Evolutionary conservation across 1,284 basidiomycete genomes (phyloP).

Genomic region (Naganishia albida): DNA sequence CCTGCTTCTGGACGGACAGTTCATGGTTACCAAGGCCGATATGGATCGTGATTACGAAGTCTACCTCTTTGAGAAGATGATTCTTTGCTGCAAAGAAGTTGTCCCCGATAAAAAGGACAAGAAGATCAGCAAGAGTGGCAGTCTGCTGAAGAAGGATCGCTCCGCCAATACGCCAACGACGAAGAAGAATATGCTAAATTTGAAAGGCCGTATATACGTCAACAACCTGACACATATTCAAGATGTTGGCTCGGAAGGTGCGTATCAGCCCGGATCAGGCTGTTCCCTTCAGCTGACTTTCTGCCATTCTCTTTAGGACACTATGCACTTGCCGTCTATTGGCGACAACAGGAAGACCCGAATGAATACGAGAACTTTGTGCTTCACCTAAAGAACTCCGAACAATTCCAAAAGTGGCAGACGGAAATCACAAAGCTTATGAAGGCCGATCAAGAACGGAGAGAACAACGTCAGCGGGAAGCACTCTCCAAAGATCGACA

Average conservation of each 20-base stretch:
- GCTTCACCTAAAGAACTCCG: conserved; percentile 87
- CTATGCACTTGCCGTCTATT: conserved; percentile 74
- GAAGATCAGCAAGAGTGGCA: conserved; percentile 49
- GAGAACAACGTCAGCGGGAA: conserved; percentile 61
- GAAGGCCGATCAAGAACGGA: conserved; percentile 55
- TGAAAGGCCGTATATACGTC: conserved; percentile 97
- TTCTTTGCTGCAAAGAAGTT: conserved; percentile 94
- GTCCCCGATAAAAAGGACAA: conserved; percentile 54
- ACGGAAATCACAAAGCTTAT: conserved; percentile 83
- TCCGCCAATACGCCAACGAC: conserved; percentile 40
- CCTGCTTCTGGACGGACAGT: conserved; percentile 89
- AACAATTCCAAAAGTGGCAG: conserved; percentile 92
- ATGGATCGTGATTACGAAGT: conserved; percentile 98
- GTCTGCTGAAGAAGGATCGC: conserved; percentile 47
- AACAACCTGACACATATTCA: conserved; percentile 84
- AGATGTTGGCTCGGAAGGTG: conserved; percentile 64
- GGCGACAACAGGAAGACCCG: conserved; percentile 87
- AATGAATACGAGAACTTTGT: conserved; percentile 91
- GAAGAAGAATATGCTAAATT: conserved; percentile 75
- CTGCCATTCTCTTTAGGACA: conserved; percentile 53
- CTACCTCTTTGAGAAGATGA: conserved; percentile 98
- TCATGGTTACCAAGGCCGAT: conserved; percentile 93
- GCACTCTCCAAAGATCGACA: conserved; percentile 34
- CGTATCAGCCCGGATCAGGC: conserved; percentile 45
- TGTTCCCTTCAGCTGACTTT: conserved; percentile 51